Percentiles rank a stretch among this genome's conserved stretches.
These are phyloP conservation scores for Tetrastigma voinierianum DNA, from an alignment of 164 flowering plant species.

Conservation along the genomic window DNA sequence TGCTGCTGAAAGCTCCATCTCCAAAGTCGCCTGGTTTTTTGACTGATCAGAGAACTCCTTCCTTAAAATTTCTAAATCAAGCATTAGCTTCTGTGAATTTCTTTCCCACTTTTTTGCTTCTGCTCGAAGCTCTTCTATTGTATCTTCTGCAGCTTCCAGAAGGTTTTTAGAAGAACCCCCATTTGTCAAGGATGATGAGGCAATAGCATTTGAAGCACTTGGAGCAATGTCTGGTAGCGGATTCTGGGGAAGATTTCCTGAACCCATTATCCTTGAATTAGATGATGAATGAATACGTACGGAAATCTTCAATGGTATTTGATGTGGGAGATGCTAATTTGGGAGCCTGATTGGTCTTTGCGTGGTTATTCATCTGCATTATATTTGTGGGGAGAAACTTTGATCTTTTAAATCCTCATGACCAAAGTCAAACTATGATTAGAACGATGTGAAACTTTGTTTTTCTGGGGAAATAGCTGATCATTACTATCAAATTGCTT, in stretches of 20 bases:
- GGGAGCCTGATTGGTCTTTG: conserved; percentile 36
- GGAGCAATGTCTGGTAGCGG: conserved; percentile 23
- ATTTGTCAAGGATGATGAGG: conserved; percentile 33
- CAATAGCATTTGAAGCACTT: conserved; percentile 12
- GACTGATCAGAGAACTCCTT: conserved; percentile 61
- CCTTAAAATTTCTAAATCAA: conserved; percentile 60
- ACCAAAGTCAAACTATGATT: no score
- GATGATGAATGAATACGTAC: conserved; percentile 46
- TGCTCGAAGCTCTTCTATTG: conserved; percentile 61
- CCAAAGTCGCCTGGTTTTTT: conserved; percentile 41
- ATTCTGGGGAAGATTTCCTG: conserved; percentile 26
- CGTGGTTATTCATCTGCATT: no score
- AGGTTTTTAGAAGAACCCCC: conserved; percentile 46
- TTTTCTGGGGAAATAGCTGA: no score
- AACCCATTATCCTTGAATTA: conserved; percentile 31
- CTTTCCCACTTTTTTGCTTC: conserved; percentile 89
- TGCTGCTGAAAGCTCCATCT: conserved; percentile 67
- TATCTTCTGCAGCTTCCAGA: conserved; percentile 66
- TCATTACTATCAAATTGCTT: no score
- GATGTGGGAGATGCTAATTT: conserved; percentile 24
- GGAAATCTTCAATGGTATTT: conserved; percentile 26
- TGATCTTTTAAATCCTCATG: no score
- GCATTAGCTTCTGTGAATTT: conserved; percentile 63
- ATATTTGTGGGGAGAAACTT: conserved; percentile 35
- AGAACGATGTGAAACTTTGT: no score